Evolutionary conservation across 495 filamentous ascomycete species (phyloP).

Genomic region (Podospora sp.): DNA sequence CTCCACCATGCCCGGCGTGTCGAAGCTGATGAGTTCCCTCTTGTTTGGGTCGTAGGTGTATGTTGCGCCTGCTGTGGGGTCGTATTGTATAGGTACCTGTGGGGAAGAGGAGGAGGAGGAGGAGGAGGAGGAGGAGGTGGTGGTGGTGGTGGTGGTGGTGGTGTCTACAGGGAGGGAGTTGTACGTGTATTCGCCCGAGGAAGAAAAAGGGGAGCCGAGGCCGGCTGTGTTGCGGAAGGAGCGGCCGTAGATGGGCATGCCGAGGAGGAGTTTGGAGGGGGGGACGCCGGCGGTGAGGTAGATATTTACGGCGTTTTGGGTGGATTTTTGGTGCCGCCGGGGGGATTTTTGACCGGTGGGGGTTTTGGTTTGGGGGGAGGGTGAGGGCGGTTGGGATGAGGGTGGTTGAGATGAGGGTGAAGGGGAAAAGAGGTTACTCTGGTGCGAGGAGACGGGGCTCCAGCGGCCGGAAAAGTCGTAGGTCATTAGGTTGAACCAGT

Average conservation of each 20-base stretch:
- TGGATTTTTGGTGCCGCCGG: too few relatives aligned
- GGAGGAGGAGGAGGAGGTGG: too few relatives aligned
- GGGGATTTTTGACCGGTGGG: too few relatives aligned
- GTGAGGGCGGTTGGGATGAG: too few relatives aligned
- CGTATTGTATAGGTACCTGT: conserved; percentile 85
- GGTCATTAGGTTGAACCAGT: conserved; percentile 87
- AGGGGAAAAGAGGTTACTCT: conserved; percentile 70
- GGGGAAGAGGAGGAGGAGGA: too few relatives aligned
- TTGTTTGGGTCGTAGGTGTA: conserved; percentile 67
- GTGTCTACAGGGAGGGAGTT: too few relatives aligned
- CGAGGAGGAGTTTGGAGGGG: conserved; percentile 70
- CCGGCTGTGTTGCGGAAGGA: conserved; percentile 73
- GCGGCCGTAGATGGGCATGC: conserved; percentile 87
- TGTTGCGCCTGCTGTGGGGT: conserved; percentile 50
- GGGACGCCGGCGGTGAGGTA: conserved; percentile 68
- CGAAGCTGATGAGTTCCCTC: conserved; percentile 71
- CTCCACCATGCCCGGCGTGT: conserved; percentile 62
- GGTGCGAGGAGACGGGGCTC: conserved; percentile 66
- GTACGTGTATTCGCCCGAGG: conserved; percentile 78
- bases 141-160: too few relatives aligned
- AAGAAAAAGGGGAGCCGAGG: conserved; percentile 63
- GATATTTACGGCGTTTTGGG: conserved; percentile 64
- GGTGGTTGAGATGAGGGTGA: too few relatives aligned
- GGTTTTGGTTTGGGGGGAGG: too few relatives aligned
- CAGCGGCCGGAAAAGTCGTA: conserved; percentile 75